Percentiles rank a stretch among this genome's conserved stretches.
Conservation (phyloP, 2,329 filamentous ascomycete genomes). For the Ophiocordyceps sinensis region DNA sequence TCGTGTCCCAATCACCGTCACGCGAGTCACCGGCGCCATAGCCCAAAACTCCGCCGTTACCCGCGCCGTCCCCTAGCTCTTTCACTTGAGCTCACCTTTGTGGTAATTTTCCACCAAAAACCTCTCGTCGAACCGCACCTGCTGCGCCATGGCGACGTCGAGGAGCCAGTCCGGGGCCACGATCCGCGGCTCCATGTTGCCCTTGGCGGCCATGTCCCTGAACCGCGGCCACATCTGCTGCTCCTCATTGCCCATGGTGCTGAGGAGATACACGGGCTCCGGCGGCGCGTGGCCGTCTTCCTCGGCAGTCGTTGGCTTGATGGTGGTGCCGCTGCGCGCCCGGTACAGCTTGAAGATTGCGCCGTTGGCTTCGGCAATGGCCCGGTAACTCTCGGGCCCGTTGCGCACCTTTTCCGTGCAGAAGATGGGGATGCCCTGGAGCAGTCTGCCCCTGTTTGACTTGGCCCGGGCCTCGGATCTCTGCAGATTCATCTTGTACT, state of each 20-base stretch:
- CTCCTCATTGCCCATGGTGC: slow-evolving; percentile 51
- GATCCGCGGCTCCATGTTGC: slow-evolving; percentile 67
- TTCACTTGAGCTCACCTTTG: slow-evolving; percentile 8
- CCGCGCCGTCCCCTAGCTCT: slow-evolving; percentile 2
- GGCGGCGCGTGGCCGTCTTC: slow-evolving; percentile 45
- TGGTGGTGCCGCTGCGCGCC: slow-evolving; percentile 54
- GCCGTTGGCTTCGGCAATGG: slow-evolving; percentile 79
- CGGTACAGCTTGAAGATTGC: slow-evolving; percentile 68
- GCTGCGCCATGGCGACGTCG: slow-evolving; percentile 77
- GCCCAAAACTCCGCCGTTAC: slow-evolving; percentile 8
- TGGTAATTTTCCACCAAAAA: slow-evolving; percentile 40
- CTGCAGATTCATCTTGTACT: slow-evolving; percentile 53
- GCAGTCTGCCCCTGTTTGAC: slow-evolving; percentile 60
- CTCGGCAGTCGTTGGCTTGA: slow-evolving; percentile 49
- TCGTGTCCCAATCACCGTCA: background rate
- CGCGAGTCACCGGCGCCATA: background rate
- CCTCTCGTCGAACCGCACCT: slow-evolving; percentile 51
- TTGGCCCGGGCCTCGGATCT: slow-evolving; percentile 57
- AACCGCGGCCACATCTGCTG: slow-evolving; percentile 68
- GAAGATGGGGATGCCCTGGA: slow-evolving; percentile 67
- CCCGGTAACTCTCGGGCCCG: slow-evolving; percentile 69
- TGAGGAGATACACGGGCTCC: slow-evolving; percentile 74
- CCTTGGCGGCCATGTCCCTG: slow-evolving; percentile 59
- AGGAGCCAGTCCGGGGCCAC: slow-evolving; percentile 83
- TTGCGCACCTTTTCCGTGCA: slow-evolving; percentile 69